phyloP scores from a whole-genome alignment of 768 basidiomycete species.

The Rhodotorula diobovata region DNA sequence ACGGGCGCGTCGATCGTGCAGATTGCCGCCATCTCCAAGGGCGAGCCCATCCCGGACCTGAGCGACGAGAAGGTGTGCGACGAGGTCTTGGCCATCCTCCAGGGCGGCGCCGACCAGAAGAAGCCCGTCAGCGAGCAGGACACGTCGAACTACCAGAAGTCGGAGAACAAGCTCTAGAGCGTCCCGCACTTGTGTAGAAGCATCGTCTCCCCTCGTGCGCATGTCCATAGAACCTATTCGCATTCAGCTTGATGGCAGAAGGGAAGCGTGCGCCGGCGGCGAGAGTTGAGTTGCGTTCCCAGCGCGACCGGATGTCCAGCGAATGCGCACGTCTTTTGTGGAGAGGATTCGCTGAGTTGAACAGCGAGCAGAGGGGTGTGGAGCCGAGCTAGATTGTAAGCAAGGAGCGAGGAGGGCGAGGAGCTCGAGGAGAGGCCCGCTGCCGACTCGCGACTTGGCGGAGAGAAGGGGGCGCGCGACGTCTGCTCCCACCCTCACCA shows the following conservation, averaged over 20 bases:
- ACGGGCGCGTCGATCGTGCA: conserved; percentile 36
- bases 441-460: too few species aligned
- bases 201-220: background rate
- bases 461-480: too few species aligned
- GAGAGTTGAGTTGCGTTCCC: too few species aligned
- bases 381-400: too few species aligned
- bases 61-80: conserved; percentile 22
- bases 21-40: conserved; percentile 35
- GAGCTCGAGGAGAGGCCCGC: too few species aligned
- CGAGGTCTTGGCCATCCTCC: conserved; percentile 15
- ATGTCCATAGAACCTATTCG: background rate
- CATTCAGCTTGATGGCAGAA: too few species aligned
- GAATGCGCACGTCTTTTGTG: too few species aligned
- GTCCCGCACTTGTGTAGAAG: background rate
- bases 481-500: background rate
- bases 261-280: too few species aligned
- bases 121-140: conserved; percentile 5
- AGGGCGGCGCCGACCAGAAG: conserved; percentile 16
- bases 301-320: too few species aligned
- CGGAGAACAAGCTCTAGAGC: background rate
- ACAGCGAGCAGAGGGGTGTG: too few species aligned
- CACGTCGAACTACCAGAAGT: conserved; percentile 8
- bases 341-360: too few species aligned
- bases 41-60: conserved; percentile 34
- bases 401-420: too few species aligned